Percentiles rank a stretch among this genome's conserved stretches.
Evolutionary conservation across 108 stramenopile species (phyloP).

Genomic region (Mediolabrus comicus): DNA sequence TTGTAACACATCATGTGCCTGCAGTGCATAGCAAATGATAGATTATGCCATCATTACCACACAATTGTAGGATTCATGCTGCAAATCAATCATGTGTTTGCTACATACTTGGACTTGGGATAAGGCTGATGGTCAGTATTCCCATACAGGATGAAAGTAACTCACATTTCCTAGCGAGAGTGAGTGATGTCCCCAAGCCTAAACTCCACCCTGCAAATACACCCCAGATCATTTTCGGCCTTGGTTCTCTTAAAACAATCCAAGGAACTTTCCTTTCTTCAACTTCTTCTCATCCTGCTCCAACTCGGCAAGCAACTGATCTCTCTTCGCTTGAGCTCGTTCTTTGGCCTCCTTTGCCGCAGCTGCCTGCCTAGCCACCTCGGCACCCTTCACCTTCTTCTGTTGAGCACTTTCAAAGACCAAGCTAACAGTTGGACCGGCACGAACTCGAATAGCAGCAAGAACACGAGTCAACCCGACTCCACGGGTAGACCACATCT

Average conservation of each 20-base stretch:
- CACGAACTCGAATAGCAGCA: constrained; percentile 88
- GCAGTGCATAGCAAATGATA: neutral
- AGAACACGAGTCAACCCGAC: constrained; percentile 87
- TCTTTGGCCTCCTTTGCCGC: constrained; percentile 67
- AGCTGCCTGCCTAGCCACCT: constrained; percentile 65
- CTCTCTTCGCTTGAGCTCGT: constrained; percentile 83
- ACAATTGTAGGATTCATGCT: neutral
- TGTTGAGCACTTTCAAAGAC: constrained; percentile 70
- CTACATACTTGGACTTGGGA: neutral
- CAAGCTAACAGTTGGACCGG: constrained; percentile 79
- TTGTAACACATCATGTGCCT: neutral
- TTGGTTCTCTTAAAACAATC: constrained; percentile 64
- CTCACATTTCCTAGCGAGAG: too few species aligned
- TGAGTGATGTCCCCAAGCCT: too few species aligned
- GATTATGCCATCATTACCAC: neutral
- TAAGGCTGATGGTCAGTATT: neutral
- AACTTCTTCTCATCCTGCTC: constrained; percentile 79
- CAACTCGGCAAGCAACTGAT: constrained; percentile 67
- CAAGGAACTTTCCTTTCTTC: constrained; percentile 87
- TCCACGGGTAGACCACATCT: constrained; percentile 93
- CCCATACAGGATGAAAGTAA: too few species aligned
- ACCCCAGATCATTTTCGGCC: too few species aligned
- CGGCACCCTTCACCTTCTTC: constrained; percentile 59
- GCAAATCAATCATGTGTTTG: neutral
- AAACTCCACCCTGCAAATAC: too few species aligned